Base-by-base conservation (phyloP, 768 basidiomycete species). In the Tulasnella sp. region DNA sequence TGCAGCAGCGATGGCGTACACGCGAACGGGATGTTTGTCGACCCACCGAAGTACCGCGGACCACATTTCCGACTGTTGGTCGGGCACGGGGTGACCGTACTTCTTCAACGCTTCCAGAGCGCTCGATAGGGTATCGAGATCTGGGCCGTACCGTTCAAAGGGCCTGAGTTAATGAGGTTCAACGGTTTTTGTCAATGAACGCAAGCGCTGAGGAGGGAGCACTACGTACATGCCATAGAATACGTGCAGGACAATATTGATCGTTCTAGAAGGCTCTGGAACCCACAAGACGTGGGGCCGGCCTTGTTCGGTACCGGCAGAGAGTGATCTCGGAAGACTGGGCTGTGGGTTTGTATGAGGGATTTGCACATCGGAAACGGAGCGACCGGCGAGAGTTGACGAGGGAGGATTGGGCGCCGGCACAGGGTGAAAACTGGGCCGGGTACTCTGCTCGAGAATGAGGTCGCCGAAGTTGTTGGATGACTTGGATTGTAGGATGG, bases 1-100 rank as follows among this genome's bases (percentile, higher is more conserved):
- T 18, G 87, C 87, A 0, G 93, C 91, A 12, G 94, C 92, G 48
- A 93, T 88, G 3, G 92, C 88, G 85, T 94, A 96, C 2, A 94
- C 86, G 41, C 93, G 91, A 77, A 95, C 86, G 7, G 95, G 93
- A 80, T 88, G 89, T 44, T 91, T 85, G 2, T 93, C 92, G 0
- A 94, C 92, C 73, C 92, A 88, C 11, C 91, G 90, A 60, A 94
- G 88, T 77, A 95, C 88, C 31, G 58, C 48, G 24, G 54, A 34
- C 77, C 77, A 69, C 2, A 78, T 60, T 18, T 40, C 60, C 37
- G 58, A 78, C 18, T 31, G 42, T 3, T 37, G 18, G 28, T 58
- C 77, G 18, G 77, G 12, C 20, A 64, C 42, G 7, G 31, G n/a
- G 72, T 91, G 22, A 9, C 94, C 94, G 83, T 94, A 95, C 28